A percentile compares a stretch with the other conserved stretches of the same genome.
Evolutionary conservation across 148 eudicot species (phyloP).

Genomic region (Persicaria tinctoria): DNA sequence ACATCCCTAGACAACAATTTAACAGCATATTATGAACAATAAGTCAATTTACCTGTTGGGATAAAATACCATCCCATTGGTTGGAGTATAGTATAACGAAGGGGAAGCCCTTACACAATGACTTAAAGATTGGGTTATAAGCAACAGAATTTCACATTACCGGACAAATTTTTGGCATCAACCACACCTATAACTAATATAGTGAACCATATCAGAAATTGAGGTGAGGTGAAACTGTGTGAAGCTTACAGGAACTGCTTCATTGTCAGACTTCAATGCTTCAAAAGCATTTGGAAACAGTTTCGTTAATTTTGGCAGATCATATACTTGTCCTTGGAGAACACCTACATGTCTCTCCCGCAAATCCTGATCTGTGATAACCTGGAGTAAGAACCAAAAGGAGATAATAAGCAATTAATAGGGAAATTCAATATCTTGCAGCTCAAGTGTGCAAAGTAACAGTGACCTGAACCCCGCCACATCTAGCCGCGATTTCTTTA

Average conservation of each 20-base stretch:
- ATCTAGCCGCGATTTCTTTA: conserved; percentile 52
- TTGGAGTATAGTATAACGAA: no score
- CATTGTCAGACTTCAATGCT: conserved; percentile 49
- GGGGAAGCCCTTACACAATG: no score
- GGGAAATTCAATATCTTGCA: no score
- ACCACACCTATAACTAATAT: no score
- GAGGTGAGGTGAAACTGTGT: background rate
- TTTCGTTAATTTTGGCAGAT: conserved; percentile 34
- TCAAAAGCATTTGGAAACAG: conserved; percentile 41
- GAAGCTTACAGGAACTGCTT: conserved; percentile 60
- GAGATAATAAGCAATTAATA: background rate
- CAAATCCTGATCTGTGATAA: conserved; percentile 48
- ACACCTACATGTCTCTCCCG: conserved; percentile 83
- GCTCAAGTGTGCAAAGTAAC: background rate
- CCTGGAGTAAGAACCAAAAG: conserved; percentile 31
- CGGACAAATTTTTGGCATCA: no score
- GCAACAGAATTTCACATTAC: no score
- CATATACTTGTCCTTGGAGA: conserved; percentile 59
- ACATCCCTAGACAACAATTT: no score
- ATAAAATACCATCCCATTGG: no score
- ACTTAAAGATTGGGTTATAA: no score
- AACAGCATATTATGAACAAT: no score
- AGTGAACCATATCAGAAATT: background rate
- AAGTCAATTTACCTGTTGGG: no score
- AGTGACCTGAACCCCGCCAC: conserved; percentile 61